A percentile compares a stretch with the other conserved stretches of the same genome.
Evolutionary conservation across 805 yeast genomes (phyloP).

Genomic region (Candida coleopterorum): DNA sequence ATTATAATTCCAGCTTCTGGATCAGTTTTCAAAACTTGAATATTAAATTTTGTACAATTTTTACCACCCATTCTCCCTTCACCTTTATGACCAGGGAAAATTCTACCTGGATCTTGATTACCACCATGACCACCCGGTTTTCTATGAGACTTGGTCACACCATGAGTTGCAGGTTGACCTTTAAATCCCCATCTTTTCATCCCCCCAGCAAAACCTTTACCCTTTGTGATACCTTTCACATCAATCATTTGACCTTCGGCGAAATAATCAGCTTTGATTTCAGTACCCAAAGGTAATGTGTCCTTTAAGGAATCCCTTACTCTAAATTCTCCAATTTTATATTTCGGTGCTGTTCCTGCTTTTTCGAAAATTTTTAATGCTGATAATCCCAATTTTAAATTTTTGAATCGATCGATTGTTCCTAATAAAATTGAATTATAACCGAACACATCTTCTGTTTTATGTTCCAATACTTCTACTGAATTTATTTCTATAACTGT

Average conservation of each 20-base stretch:
- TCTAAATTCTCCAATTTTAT: conserved; percentile 70
- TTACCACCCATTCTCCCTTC: conserved; percentile 94
- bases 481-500: conserved; percentile 85
- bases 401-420: conserved; percentile 63
- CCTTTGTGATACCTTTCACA: conserved; percentile 72
- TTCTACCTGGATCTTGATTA: conserved; percentile 93
- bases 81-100: conserved; percentile 95
- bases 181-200: conserved; percentile 91
- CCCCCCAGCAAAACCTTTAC: conserved; percentile 97
- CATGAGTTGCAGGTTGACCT: conserved; percentile 92
- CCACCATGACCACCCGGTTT: conserved; percentile 97
- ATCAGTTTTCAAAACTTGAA: conserved; percentile 72
- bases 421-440: conserved; percentile 86
- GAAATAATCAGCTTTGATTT: conserved; percentile 79
- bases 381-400: conserved; percentile 30
- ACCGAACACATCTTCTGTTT: conserved; percentile 70
- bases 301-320: conserved; percentile 57
- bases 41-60: conserved; percentile 68
- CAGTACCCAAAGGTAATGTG: conserved; percentile 65
- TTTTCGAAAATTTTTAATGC: conserved; percentile 73
- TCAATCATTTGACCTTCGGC: conserved; percentile 81
- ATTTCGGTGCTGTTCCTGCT: conserved; percentile 83
- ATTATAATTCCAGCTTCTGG: conserved; percentile 76
- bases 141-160: conserved; percentile 91
- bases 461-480: conserved; percentile 76